These are phyloP conservation scores for Corylus americana DNA, from an alignment of 306 rosid genomes.

Conservation along the genomic window DNA sequence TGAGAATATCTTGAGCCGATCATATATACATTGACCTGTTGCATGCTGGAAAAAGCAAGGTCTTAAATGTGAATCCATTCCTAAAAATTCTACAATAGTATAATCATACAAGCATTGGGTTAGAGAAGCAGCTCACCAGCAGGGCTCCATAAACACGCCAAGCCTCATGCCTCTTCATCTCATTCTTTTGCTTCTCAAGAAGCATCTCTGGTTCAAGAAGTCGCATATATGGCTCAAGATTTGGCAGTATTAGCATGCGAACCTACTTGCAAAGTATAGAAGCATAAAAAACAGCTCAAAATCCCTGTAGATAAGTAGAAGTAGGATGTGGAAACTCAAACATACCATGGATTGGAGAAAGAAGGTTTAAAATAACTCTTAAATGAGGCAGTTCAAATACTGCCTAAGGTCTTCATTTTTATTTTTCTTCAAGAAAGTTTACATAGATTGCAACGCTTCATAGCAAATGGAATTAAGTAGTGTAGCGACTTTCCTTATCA, in stretches of 20 bases:
- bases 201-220: constrained; percentile 87
- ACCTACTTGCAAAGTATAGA: constrained; percentile 47
- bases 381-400: background rate
- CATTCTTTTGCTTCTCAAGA: constrained; percentile 79
- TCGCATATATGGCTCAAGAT: constrained; percentile 67
- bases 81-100: background rate
- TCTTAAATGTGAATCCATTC: background rate
- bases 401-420: background rate
- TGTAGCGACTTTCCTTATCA: background rate
- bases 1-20: constrained; percentile 45
- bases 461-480: background rate
- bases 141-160: constrained; percentile 86
- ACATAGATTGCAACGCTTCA: background rate
- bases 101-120: background rate
- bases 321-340: constrained; percentile 18
- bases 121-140: constrained; percentile 53
- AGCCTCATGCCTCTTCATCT: constrained; percentile 80
- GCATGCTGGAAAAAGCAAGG: constrained; percentile 38
- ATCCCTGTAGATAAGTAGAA: constrained; percentile 1
- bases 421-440: background rate
- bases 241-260: constrained; percentile 73
- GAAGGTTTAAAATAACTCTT: background rate
- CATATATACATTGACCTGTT: constrained; percentile 46
- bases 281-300: constrained; percentile 25
- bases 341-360: constrained; percentile 13